Percentiles rank a stretch among this genome's conserved stretches.
Conservation (phyloP, 768 basidiomycete species). For the Cystobasidium onofrii region DNA sequence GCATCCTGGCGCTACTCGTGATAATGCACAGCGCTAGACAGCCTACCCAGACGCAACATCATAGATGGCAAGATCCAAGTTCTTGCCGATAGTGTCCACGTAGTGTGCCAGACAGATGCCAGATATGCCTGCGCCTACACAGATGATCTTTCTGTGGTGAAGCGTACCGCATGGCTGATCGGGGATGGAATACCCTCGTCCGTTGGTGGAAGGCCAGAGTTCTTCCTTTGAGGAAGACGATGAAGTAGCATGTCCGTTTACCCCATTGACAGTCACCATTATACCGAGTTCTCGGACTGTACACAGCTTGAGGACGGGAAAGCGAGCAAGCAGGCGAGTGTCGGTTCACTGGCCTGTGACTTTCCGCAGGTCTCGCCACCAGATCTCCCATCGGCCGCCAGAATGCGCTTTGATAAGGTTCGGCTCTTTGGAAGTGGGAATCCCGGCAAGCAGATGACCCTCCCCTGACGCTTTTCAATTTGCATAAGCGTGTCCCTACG, state of each 20-base stretch:
- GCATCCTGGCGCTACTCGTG: not conserved
- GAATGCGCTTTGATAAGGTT: not conserved
- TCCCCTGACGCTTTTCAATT: not conserved
- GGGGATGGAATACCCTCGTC: not conserved
- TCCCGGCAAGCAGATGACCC: not conserved
- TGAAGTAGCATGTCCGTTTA: not conserved
- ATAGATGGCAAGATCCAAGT: not conserved
- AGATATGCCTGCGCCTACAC: conserved; percentile 2
- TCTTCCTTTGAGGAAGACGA: not conserved
- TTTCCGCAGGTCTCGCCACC: not conserved
- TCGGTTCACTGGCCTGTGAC: not conserved
- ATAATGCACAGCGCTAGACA: not conserved
- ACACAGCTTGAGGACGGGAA: not conserved
- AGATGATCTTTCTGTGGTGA: conserved; percentile 5
- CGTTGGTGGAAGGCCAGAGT: not conserved
- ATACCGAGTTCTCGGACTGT: not conserved
- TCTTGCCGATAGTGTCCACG: not conserved
- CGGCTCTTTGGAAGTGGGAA: not conserved
- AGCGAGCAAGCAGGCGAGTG: not conserved
- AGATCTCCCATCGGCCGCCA: not conserved
- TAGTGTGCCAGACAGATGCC: conserved; percentile 7
- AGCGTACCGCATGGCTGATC: not conserved
- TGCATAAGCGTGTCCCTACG: not conserved
- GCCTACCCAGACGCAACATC: not conserved
- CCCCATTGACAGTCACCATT: not conserved